Conservation (phyloP, 1,284 basidiomycete species). For the Trametes polyzona region DNA sequence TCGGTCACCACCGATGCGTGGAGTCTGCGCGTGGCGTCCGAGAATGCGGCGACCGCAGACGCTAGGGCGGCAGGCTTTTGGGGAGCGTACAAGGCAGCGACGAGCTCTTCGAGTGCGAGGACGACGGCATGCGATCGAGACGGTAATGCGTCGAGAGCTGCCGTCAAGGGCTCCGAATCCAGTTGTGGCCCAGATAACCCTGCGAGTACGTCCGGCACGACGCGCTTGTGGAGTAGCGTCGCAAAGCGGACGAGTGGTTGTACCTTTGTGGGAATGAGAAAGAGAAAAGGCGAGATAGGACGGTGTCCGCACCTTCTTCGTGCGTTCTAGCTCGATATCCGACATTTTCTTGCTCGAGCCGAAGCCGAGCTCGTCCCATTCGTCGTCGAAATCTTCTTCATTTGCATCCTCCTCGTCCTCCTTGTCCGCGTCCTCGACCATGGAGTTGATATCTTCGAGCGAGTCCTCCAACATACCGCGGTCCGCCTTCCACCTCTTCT, state of each 20-base stretch:
- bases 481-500: constrained; percentile 58
- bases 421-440: constrained; percentile 46
- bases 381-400: constrained; percentile 42
- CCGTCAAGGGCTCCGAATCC: constrained; percentile 29
- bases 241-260: constrained; percentile 61
- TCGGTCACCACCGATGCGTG: constrained; percentile 33
- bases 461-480: constrained; percentile 64
- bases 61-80: constrained; percentile 52
- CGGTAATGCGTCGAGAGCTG: constrained; percentile 53
- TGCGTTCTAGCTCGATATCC: constrained; percentile 31
- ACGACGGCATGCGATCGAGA: constrained; percentile 51
- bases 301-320: constrained; percentile 36
- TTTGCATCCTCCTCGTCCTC: constrained; percentile 30
- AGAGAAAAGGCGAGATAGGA: constrained; percentile 4
- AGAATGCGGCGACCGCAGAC: constrained; percentile 43
- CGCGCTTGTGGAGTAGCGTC: constrained; percentile 63
- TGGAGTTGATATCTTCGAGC: constrained; percentile 58
- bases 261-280: constrained; percentile 41
- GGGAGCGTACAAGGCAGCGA: constrained; percentile 63
- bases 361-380: constrained; percentile 73
- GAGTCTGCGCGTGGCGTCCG: constrained; percentile 41
- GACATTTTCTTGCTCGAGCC: constrained; percentile 36
- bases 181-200: constrained; percentile 17
- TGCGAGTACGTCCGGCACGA: constrained; percentile 54
- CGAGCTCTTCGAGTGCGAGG: constrained; percentile 63